A percentile compares a stretch with the other conserved stretches of the same genome.
Evolutionary conservation across 169 alveolate genomes (phyloP).

Genomic region (Plasmodium chabaudi): DNA sequence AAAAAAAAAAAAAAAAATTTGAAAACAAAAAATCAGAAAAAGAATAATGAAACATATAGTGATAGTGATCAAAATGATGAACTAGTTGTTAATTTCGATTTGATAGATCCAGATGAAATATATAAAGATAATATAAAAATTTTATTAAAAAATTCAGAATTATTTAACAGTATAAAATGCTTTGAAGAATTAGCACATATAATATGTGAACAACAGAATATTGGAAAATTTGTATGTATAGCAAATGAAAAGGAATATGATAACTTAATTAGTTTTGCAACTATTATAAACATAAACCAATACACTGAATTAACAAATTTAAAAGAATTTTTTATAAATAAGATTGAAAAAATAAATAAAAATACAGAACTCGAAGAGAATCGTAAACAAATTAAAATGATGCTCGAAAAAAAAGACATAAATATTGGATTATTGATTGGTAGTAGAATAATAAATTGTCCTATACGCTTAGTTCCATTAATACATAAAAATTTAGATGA

Average conservation of each 20-base stretch:
- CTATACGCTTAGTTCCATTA: constrained; percentile 44
- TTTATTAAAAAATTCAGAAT: constrained; percentile 31
- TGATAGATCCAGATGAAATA: constrained; percentile 48
- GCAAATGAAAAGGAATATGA: constrained; percentile 9
- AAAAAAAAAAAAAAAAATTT: constrained; percentile 5
- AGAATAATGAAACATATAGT: background rate
- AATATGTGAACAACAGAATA: constrained; percentile 74
- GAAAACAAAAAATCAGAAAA: background rate
- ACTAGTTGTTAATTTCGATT: constrained; percentile 38
- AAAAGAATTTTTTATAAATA: constrained; percentile 40
- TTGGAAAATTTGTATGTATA: constrained; percentile 33
- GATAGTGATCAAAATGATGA: constrained; percentile 10
- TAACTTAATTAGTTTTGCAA: constrained; percentile 35
- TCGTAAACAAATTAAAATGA: background rate
- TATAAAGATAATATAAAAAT: constrained; percentile 50
- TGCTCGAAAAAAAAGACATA: background rate
- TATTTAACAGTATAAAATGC: constrained; percentile 29
- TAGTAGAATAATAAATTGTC: constrained; percentile 50
- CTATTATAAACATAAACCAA: constrained; percentile 69
- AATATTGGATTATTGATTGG: constrained; percentile 39
- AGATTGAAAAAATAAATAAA: constrained; percentile 19
- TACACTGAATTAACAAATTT: constrained; percentile 32
- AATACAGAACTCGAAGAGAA: constrained; percentile 5
- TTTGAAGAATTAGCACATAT: constrained; percentile 23
- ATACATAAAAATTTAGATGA: constrained; percentile 49